phyloP scores from a whole-genome alignment of 106 monocot species.

The Dendrobium nobile region DNA sequence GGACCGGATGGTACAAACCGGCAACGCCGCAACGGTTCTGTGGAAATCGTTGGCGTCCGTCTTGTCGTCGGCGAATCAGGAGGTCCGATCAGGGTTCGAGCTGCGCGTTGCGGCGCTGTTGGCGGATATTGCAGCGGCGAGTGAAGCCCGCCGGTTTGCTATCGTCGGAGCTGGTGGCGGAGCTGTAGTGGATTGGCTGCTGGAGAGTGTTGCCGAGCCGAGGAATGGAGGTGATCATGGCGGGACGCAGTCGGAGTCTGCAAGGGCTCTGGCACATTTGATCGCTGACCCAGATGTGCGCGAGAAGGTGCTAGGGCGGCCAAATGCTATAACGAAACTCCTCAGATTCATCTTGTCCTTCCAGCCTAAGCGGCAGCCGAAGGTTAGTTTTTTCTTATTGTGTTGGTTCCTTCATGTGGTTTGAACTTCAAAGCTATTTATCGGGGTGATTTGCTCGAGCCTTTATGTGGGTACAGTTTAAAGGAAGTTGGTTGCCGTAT shows the following conservation, averaged over 20 bases:
- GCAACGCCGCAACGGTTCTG: slow-evolving; percentile 57
- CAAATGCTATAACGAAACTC: slow-evolving; percentile 65
- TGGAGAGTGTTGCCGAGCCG: slow-evolving; percentile 52
- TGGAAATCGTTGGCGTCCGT: slow-evolving; percentile 74
- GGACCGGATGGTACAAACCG: slow-evolving; percentile 64
- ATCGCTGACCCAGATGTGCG: slow-evolving; percentile 60
- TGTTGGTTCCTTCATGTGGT: neutral
- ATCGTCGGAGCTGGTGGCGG: slow-evolving; percentile 82
- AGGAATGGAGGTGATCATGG: slow-evolving; percentile 27
- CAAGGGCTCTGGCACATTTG: slow-evolving; percentile 83
- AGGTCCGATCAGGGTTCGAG: slow-evolving; percentile 85
- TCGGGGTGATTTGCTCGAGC: neutral
- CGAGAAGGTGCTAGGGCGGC: slow-evolving; percentile 61
- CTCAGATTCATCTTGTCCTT: slow-evolving; percentile 83
- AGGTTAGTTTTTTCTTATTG: slow-evolving; percentile 25
- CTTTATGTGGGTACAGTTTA: neutral
- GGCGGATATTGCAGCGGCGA: slow-evolving; percentile 82
- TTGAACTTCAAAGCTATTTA: neutral
- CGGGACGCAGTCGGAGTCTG: slow-evolving; percentile 82
- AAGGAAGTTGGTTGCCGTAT: neutral
- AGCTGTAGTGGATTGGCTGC: slow-evolving; percentile 89
- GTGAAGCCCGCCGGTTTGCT: slow-evolving; percentile 51
- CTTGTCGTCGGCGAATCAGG: slow-evolving; percentile 85
- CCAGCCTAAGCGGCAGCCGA: slow-evolving; percentile 65
- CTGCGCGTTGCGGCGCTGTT: slow-evolving; percentile 80